Evolutionary conservation across 148 eudicot genomes (phyloP).

Genomic region (Simmondsia chinensis): DNA sequence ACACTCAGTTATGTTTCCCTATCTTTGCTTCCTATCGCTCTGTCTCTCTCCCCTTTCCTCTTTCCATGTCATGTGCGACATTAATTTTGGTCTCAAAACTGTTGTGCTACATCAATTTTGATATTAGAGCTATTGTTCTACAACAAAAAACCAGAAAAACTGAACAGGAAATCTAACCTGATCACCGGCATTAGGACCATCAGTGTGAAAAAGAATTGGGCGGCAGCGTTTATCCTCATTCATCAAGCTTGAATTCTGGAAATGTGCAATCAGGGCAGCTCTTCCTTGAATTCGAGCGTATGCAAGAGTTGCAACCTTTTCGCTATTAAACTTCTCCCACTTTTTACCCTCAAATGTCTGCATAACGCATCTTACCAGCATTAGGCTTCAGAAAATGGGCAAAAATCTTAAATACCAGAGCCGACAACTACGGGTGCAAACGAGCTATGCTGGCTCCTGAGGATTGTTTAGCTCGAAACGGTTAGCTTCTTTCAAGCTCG

Average conservation of each 20-base stretch:
- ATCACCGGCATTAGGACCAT: slow-evolving; percentile 74
- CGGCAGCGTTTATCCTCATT: slow-evolving; percentile 85
- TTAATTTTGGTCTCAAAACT: no score
- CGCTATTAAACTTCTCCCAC: slow-evolving; percentile 85
- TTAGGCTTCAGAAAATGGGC: not conserved
- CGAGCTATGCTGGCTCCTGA: no score
- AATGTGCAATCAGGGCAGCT: slow-evolving; percentile 69
- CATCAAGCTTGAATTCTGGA: slow-evolving; percentile 84
- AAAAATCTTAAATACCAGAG: no score
- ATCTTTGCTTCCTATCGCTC: no score
- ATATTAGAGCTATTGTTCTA: not conserved
- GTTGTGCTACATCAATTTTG: not conserved
- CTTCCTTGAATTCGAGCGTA: slow-evolving; percentile 85
- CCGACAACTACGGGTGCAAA: no score
- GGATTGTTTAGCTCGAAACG: no score
- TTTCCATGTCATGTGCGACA: no score
- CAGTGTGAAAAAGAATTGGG: slow-evolving; percentile 64
- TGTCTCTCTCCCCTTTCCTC: no score
- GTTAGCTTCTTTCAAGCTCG: no score
- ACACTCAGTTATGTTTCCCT: no score
- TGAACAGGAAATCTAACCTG: slow-evolving; percentile 31
- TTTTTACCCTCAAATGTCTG: slow-evolving; percentile 67
- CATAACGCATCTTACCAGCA: slow-evolving; percentile 7
- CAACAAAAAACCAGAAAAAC: not conserved
- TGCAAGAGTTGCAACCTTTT: slow-evolving; percentile 68